phyloP scores from a whole-genome alignment of 2,329 filamentous ascomycete species.

The Lachnellula arida region DNA sequence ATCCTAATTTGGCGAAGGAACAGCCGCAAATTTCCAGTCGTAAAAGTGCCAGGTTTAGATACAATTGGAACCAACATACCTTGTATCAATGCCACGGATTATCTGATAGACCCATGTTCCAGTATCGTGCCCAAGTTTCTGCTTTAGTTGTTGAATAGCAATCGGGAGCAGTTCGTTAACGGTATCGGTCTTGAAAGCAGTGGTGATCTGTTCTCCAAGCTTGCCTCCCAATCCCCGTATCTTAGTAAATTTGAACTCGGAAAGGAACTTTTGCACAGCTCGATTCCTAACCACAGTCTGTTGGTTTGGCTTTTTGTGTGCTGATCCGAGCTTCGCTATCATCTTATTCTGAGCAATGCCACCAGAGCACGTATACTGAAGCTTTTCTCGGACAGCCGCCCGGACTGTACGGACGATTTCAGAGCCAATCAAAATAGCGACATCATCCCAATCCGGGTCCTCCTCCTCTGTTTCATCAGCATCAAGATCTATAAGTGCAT shows the following conservation, averaged over 20 bases:
- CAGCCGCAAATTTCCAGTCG: not conserved
- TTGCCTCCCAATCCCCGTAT: conserved; percentile 95
- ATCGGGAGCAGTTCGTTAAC: conserved; percentile 71
- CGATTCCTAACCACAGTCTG: conserved; percentile 92
- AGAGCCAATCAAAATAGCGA: conserved; percentile 79
- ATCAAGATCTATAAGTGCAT: conserved; percentile 77
- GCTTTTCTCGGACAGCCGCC: conserved; percentile 57
- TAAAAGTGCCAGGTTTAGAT: not conserved
- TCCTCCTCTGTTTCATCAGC: conserved; percentile 66
- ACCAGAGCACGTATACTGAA: conserved; percentile 88
- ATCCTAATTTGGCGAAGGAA: not conserved
- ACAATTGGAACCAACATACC: conserved; percentile 1
- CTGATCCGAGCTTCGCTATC: conserved; percentile 88
- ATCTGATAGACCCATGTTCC: conserved; percentile 81
- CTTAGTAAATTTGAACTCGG: conserved; percentile 86
- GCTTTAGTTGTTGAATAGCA: conserved; percentile 69
- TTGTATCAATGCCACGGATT: conserved; percentile 77
- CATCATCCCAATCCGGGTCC: conserved; percentile 94
- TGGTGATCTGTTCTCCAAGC: conserved; percentile 78
- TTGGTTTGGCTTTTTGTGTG: conserved; percentile 86
- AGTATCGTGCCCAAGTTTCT: conserved; percentile 76
- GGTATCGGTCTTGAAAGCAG: conserved; percentile 75
- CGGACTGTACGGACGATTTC: conserved; percentile 81
- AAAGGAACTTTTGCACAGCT: conserved; percentile 73
- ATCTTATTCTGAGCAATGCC: conserved; percentile 91